Percentiles rank a stretch among this genome's conserved stretches.
Conservation (phyloP, 352 stramenopile species). For the Globisporangium heterothallicum region DNA sequence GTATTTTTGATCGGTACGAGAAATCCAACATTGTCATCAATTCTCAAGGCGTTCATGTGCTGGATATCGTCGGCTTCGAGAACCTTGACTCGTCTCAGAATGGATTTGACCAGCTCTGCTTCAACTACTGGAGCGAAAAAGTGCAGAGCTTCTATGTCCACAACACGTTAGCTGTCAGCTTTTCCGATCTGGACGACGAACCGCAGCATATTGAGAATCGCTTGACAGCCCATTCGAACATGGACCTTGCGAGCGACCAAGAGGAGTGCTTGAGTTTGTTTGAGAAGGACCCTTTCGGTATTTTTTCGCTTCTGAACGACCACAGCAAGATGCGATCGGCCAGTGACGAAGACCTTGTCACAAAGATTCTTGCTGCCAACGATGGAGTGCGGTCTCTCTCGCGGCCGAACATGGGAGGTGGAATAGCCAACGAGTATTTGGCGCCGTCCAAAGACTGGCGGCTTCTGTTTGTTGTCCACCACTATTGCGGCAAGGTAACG, state of each 20-base stretch:
- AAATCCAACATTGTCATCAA: conserved; percentile 81
- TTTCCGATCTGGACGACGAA: conserved; percentile 52
- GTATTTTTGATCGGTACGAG: conserved; percentile 80
- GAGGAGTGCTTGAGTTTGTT: conserved; percentile 66
- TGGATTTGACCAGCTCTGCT: conserved; percentile 75
- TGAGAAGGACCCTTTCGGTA: conserved; percentile 65
- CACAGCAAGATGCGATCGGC: conserved; percentile 57
- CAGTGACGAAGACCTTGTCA: conserved; percentile 76
- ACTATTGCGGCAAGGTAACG: conserved; percentile 65
- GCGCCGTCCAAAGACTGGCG: conserved; percentile 71
- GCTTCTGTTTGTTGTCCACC: conserved; percentile 67
- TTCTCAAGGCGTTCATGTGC: conserved; percentile 74
- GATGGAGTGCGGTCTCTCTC: conserved; percentile 43
- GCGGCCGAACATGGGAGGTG: conserved; percentile 54
- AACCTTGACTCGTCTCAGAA: conserved; percentile 48
- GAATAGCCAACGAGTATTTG: conserved; percentile 57
- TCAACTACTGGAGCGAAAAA: conserved; percentile 86
- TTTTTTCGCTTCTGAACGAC: conserved; percentile 68
- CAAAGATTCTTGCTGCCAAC: conserved; percentile 71
- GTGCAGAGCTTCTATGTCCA: conserved; percentile 77
- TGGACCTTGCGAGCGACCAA: conserved; percentile 47
- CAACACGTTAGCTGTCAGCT: conserved; percentile 63
- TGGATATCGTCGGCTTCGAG: conserved; percentile 78
- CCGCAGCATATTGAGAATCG: conserved; percentile 60
- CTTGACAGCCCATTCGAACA: conserved; percentile 45